Evolutionary conservation across 129 eudicot species (phyloP).

Genomic region (Solidago caesia): DNA sequence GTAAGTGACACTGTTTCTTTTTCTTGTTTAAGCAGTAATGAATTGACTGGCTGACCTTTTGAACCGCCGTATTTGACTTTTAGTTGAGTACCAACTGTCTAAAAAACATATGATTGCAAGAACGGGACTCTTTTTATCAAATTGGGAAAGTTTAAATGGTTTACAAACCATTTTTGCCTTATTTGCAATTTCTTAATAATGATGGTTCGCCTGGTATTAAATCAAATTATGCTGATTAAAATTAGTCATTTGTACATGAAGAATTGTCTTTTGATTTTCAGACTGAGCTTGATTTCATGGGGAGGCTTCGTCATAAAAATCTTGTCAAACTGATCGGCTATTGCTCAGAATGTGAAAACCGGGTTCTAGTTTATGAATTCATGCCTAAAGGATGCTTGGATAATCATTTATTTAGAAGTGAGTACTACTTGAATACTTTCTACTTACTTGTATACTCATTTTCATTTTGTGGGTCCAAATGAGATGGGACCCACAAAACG

Average conservation of each 20-base stretch:
- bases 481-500: neutral
- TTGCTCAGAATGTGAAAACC: constrained; percentile 56
- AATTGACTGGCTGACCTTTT: neutral
- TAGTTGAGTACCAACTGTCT: too few species aligned
- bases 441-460: neutral
- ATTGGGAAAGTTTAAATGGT: neutral
- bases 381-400: constrained; percentile 78
- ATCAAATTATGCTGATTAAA: too few species aligned
- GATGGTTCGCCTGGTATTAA: too few species aligned
- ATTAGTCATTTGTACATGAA: neutral
- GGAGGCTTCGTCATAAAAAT: constrained; percentile 61
- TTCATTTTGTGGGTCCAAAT: neutral
- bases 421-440: constrained; percentile 12
- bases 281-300: constrained; percentile 68
- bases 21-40: neutral
- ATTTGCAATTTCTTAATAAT: too few species aligned
- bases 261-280: constrained; percentile 23
- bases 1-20: constrained; percentile 33
- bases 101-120: too few species aligned
- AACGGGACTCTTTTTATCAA: neutral
- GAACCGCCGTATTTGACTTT: neutral
- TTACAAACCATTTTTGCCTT: neutral
- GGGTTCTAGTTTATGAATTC: constrained; percentile 65
- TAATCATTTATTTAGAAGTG: constrained; percentile 69
- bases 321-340: constrained; percentile 74